Conservation (phyloP, 208 protist genomes). For the Borovskyia barvae region DNA sequence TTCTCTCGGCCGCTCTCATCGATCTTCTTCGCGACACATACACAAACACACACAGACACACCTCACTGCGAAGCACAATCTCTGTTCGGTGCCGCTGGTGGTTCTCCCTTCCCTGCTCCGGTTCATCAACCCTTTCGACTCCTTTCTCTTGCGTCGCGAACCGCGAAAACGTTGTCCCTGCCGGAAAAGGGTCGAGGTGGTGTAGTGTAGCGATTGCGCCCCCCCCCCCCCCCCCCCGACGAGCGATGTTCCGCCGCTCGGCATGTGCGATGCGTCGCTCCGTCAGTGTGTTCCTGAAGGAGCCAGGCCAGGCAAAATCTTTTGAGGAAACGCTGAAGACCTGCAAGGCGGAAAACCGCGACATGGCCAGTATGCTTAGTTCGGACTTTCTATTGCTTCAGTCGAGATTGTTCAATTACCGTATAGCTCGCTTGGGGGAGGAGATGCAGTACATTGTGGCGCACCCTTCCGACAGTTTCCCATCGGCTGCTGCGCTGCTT, state of each 20-base stretch:
- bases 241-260: constrained; percentile 47
- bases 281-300: constrained; percentile 63
- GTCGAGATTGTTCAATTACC: constrained; percentile 68
- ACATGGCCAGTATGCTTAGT: constrained; percentile 67
- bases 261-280: constrained; percentile 21
- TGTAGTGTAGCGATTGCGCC: not conserved
- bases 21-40: not conserved
- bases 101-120: not conserved
- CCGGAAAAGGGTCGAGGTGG: not conserved
- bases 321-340: constrained; percentile 54
- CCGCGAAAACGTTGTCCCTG: constrained; percentile 7
- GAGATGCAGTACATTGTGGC: constrained; percentile 48
- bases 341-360: constrained; percentile 52
- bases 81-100: not conserved
- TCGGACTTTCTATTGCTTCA: constrained; percentile 71
- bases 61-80: too few relatives aligned
- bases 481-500: constrained; percentile 28
- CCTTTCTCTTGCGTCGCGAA: not conserved
- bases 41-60: not conserved
- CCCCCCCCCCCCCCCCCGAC: not conserved
- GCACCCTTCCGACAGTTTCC: constrained; percentile 49
- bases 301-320: constrained; percentile 43
- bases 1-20: not conserved
- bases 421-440: constrained; percentile 64
- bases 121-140: not conserved